Evolutionary conservation across 108 stramenopile genomes (phyloP).

Genomic region (Fragilaria crotonensis): DNA sequence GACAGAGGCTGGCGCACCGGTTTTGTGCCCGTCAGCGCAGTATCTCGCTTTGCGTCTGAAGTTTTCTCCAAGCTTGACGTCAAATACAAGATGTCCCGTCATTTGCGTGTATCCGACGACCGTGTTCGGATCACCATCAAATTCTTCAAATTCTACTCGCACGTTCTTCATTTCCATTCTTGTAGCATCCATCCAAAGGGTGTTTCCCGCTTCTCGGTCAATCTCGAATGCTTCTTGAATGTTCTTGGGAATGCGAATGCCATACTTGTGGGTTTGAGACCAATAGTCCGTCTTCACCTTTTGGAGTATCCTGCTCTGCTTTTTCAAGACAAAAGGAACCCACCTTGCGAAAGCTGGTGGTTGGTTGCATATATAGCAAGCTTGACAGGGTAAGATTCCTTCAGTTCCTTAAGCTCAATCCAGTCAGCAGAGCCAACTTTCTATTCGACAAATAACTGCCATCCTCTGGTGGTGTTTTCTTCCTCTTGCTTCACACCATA

Average conservation of each 20-base stretch:
- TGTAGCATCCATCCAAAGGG: no score
- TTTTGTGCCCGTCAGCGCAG: constrained; percentile 18
- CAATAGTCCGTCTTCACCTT: constrained; percentile 20
- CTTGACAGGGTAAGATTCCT: constrained; percentile 27
- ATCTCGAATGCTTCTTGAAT: constrained; percentile 17
- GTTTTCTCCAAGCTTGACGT: no score
- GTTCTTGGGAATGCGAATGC: no score
- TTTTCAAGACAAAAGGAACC: constrained; percentile 11
- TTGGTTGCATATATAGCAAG: constrained; percentile 29
- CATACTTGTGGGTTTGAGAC: constrained; percentile 5
- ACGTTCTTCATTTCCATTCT: constrained; percentile 22
- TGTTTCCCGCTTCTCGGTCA: constrained; percentile 20
- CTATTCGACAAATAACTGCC: constrained; percentile 29
- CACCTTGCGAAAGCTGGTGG: constrained; percentile 35
- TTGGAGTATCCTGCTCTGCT: no score
- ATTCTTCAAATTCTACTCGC: no score
- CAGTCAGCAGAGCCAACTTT: constrained; percentile 22
- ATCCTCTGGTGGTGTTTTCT: constrained; percentile 32
- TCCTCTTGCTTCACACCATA: background rate
- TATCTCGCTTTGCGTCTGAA: constrained; percentile 23
- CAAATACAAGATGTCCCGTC: no score
- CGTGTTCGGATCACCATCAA: no score
- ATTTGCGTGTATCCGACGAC: no score
- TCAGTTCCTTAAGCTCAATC: constrained; percentile 18
- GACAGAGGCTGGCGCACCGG: no score